Conservation (phyloP, 1,284 basidiomycete species). For the Lignosus rhinocerotis region DNA sequence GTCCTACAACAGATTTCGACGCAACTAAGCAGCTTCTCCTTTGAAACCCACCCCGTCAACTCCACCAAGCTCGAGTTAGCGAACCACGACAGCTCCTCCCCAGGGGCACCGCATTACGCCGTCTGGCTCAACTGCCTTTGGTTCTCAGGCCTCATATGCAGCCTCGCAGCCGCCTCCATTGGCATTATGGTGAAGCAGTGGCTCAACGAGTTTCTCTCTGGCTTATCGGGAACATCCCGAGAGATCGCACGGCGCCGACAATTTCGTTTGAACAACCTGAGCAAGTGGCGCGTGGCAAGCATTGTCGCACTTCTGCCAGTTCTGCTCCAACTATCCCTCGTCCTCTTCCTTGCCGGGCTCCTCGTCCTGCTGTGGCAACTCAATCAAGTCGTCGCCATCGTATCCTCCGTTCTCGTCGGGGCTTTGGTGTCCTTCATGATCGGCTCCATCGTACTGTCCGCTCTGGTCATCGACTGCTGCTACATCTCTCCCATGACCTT, state of each 20-base stretch:
- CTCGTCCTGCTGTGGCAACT: slow-evolving; percentile 15
- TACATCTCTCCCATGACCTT: not conserved
- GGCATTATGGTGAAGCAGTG: slow-evolving; percentile 23
- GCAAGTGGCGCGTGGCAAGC: slow-evolving; percentile 12
- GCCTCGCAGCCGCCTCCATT: slow-evolving; percentile 14
- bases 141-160: slow-evolving; percentile 18
- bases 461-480: not conserved
- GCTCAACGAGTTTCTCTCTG: slow-evolving; percentile 10
- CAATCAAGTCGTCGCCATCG: slow-evolving; percentile 1
- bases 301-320: slow-evolving; percentile 14
- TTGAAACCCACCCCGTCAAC: not conserved
- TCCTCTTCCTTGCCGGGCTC: slow-evolving; percentile 17
- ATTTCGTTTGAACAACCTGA: slow-evolving; percentile 7
- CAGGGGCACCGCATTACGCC: not conserved
- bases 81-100: not conserved
- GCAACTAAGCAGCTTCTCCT: not conserved
- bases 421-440: not conserved
- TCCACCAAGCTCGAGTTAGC: not conserved
- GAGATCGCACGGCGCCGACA: slow-evolving; percentile 13
- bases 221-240: not conserved
- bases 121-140: slow-evolving; percentile 18
- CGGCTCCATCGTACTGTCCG: slow-evolving; percentile 5
- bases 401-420: not conserved
- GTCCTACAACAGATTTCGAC: not conserved
- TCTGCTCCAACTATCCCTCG: slow-evolving; percentile 15